Evolutionary conservation across 331 rosid species (phyloP), one percentile per base, ranked within the genome.

Genomic region (Stylosanthes scabra): DNA sequence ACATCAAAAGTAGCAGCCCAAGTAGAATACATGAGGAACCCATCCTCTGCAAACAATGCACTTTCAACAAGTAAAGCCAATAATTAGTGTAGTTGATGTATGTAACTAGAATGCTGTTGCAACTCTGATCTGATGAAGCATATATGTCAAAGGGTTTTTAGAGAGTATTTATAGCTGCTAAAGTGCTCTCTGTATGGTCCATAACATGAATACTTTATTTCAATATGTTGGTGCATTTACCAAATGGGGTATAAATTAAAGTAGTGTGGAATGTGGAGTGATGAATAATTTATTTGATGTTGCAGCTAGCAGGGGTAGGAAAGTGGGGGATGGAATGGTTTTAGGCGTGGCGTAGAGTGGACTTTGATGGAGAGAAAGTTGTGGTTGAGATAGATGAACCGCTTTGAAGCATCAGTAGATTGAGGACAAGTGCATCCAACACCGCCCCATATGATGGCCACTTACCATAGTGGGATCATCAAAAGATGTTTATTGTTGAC

Each of bases 1-100:
- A 88, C 71, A 79, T 16, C n/a, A 73, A 56, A 73, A 88, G 83
- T 11, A 88, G 77, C 65, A 90, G 6, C n/a, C 77, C 82, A 62
- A 82, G 80, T 8, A 87, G 11, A 62, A 83, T 55, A 14, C 74
- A 56, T 7, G n/a, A 7, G 5, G 6, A 57, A 34, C 51, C 85
- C 96, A 85, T 87, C 49, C 3, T 73, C 6, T 16, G 11, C 1
- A 20, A 20, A 20, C 25, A 47, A 27, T 56, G 57, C 29, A 64
- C 54, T 15, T 57, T 78, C 25, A 15, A 54, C 4, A 59, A 67
- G 42, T 14, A 50, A 72, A 66, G 9, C 50, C 12, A 54, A 37
- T 56, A 34, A 34, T 51, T 12, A 63, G 66, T 59, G 39, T 31
- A n/a, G n/a, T n/a, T n/a, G n/a, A 31, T 31, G 5, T 31, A 31